Evolutionary conservation across 345 rosid genomes (phyloP).

Genomic region (Cardamine occulta): DNA sequence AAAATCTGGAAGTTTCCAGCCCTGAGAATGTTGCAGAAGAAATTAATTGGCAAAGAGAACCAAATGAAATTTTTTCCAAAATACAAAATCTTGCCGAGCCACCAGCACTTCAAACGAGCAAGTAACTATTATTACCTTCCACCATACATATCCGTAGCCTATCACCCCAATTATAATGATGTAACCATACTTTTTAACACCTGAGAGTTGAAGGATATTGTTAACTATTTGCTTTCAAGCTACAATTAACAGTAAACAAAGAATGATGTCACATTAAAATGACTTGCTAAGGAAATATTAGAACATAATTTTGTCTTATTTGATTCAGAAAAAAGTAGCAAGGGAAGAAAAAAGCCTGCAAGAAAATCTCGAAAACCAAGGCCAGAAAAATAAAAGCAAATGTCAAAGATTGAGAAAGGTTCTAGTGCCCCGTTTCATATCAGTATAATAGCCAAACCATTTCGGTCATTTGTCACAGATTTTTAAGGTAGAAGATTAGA

Average conservation of each 20-base stretch:
- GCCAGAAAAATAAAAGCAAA: slow-evolving; percentile 3
- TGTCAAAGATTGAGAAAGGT: slow-evolving; percentile 2
- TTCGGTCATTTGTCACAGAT: neutral
- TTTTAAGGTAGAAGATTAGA: neutral
- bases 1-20: slow-evolving; percentile 94
- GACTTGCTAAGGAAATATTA: neutral
- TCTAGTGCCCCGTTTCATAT: neutral
- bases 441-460: slow-evolving; percentile 15
- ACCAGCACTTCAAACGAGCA: slow-evolving; percentile 12
- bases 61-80: neutral
- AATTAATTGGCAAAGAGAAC: slow-evolving; percentile 6
- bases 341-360: neutral
- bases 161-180: slow-evolving; percentile 43
- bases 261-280: slow-evolving; percentile 1
- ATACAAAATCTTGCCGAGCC: slow-evolving; percentile 10
- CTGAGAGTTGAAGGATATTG: slow-evolving; percentile 17
- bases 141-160: slow-evolving; percentile 47
- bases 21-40: slow-evolving; percentile 54
- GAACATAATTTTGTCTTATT: neutral
- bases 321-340: slow-evolving; percentile 9
- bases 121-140: slow-evolving; percentile 40
- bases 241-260: neutral
- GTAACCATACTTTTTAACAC: slow-evolving; percentile 40
- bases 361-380: neutral
- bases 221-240: slow-evolving; percentile 3